These are phyloP conservation scores for Populus trichocarpa DNA, from an alignment of 441 rosid genomes.

Conservation along the genomic window DNA sequence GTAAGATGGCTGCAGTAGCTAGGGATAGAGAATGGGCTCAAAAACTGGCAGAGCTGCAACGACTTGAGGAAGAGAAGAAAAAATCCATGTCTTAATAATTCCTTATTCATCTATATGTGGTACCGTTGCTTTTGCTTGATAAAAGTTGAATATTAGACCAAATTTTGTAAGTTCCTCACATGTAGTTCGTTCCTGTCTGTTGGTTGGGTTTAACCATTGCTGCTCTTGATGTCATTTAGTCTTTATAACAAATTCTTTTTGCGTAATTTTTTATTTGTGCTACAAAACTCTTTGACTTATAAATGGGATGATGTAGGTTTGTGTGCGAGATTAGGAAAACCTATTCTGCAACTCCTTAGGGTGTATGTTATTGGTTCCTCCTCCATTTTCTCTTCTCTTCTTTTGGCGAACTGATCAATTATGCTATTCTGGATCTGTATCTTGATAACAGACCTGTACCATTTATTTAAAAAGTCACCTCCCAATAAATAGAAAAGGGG, in stretches of 20 bases:
- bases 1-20: slow-evolving; percentile 91
- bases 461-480: background rate
- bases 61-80: slow-evolving; percentile 76
- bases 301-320: background rate
- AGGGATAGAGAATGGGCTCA: slow-evolving; percentile 90
- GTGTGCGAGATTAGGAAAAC: background rate
- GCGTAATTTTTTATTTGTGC: background rate
- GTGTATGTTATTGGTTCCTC: background rate
- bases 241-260: background rate
- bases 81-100: slow-evolving; percentile 36
- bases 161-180: background rate
- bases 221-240: background rate
- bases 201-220: background rate
- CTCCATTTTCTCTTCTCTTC: background rate
- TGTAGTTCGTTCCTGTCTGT: background rate
- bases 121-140: background rate
- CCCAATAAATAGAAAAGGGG: background rate
- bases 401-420: background rate
- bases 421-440: background rate
- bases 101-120: background rate
- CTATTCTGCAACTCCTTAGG: background rate
- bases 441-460: background rate
- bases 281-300: background rate
- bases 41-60: slow-evolving; percentile 64
- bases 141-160: background rate